Conservation (phyloP, 495 filamentous ascomycete species). For the Clavariopsis aquatica region DNA sequence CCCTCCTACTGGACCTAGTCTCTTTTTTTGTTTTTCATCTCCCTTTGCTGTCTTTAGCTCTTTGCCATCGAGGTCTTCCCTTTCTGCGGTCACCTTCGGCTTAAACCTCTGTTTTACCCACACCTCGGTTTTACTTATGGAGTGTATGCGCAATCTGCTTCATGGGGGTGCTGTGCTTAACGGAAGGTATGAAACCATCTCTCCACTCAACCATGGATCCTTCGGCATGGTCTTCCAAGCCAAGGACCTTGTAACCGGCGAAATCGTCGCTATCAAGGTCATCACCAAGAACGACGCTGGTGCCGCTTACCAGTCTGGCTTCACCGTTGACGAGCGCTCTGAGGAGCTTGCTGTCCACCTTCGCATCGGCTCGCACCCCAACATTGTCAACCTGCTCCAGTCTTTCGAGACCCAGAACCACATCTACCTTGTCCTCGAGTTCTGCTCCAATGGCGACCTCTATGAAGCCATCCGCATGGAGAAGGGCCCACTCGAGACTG, state of each 20-base stretch:
- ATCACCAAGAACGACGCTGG: slow-evolving; percentile 71
- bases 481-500: slow-evolving; percentile 86
- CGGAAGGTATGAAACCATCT: slow-evolving; percentile 79
- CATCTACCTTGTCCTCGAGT: slow-evolving; percentile 90
- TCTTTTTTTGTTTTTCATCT: no score
- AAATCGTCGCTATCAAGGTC: slow-evolving; percentile 91
- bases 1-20: background rate
- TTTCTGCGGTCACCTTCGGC: slow-evolving; percentile 14
- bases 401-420: slow-evolving; percentile 90
- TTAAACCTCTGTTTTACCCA: slow-evolving; percentile 7
- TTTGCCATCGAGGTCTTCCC: slow-evolving; percentile 26
- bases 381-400: slow-evolving; percentile 90
- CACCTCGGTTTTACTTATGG: slow-evolving; percentile 39
- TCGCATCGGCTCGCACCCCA: slow-evolving; percentile 74
- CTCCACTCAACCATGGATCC: slow-evolving; percentile 96
- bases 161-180: slow-evolving; percentile 46
- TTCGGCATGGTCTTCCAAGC: slow-evolving; percentile 98
- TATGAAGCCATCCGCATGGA: slow-evolving; percentile 93
- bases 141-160: slow-evolving; percentile 49
- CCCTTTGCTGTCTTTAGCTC: slow-evolving; percentile 13
- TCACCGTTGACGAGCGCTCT: slow-evolving; percentile 75
- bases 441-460: slow-evolving; percentile 92
- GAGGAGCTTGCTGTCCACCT: slow-evolving; percentile 85
- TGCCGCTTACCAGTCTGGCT: slow-evolving; percentile 53
- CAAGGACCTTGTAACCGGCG: slow-evolving; percentile 68